A percentile compares a stretch with the other conserved stretches of the same genome.
These are phyloP conservation scores for Senna tora DNA, from an alignment of 306 rosid genomes.

Conservation along the genomic window DNA sequence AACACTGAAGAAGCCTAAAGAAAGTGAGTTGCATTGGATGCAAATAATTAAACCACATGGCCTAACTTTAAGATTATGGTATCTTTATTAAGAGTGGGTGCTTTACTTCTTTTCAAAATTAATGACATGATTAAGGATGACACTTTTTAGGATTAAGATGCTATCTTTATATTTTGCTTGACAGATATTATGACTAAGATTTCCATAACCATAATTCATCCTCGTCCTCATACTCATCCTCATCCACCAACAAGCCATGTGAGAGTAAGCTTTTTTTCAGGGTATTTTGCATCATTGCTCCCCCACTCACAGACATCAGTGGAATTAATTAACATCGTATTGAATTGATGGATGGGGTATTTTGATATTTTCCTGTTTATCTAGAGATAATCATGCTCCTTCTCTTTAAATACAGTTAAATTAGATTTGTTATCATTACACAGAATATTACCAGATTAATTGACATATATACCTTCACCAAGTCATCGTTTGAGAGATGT, in stretches of 20 bases:
- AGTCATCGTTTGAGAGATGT: too few relatives aligned
- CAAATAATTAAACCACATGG: constrained; percentile 17
- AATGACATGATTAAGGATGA: background rate
- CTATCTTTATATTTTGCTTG: background rate
- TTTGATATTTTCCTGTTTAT: background rate
- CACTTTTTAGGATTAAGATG: constrained; percentile 23
- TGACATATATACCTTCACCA: too few relatives aligned
- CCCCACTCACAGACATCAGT: constrained; percentile 26
- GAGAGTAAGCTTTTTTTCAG: constrained; percentile 37
- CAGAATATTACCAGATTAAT: too few relatives aligned
- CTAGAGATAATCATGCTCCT: too few relatives aligned
- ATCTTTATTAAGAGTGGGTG: background rate
- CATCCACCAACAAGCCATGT: constrained; percentile 51
- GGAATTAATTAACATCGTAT: constrained; percentile 18
- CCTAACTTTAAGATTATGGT: background rate
- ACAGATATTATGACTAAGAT: background rate
- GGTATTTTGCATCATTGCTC: constrained; percentile 32
- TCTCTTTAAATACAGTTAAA: too few relatives aligned
- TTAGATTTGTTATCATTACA: too few relatives aligned
- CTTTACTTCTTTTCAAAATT: background rate
- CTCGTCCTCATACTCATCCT: background rate
- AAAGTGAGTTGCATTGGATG: background rate
- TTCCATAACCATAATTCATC: background rate
- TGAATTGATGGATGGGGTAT: background rate
- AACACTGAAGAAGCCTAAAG: background rate